phyloP scores from a whole-genome alignment of 2,329 filamentous ascomycete species.

The Diaporthe sp. region DNA sequence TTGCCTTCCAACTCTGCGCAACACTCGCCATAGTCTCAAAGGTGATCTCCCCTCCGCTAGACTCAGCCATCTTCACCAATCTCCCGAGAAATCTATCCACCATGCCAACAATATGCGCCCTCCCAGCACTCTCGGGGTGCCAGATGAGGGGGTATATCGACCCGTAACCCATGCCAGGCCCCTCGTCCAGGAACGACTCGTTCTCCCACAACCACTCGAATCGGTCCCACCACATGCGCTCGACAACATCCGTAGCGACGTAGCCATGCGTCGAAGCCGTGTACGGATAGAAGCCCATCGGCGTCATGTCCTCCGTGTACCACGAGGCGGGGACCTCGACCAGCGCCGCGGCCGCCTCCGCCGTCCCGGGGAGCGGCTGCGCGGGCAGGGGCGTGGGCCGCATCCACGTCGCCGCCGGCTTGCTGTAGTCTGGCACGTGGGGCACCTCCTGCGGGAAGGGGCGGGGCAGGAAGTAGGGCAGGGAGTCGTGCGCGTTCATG shows the following conservation, averaged over 20 bases:
- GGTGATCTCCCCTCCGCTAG: neutral
- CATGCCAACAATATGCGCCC: constrained; percentile 71
- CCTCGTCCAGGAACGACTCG: constrained; percentile 51
- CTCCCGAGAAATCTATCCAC: constrained; percentile 63
- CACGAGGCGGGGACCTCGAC: constrained; percentile 64
- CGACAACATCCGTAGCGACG: constrained; percentile 68
- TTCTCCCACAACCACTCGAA: constrained; percentile 69
- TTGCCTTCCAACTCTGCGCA: constrained; percentile 13
- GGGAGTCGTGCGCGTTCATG: constrained; percentile 60
- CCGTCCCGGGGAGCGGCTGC: constrained; percentile 41
- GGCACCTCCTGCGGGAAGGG: constrained; percentile 52
- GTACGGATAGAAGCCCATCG: constrained; percentile 61
- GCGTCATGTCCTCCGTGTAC: constrained; percentile 66
- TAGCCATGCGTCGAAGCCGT: constrained; percentile 69
- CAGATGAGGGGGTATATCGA: constrained; percentile 63
- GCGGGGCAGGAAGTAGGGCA: constrained; percentile 57
- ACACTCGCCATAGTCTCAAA: constrained; percentile 18
- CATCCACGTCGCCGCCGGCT: constrained; percentile 59
- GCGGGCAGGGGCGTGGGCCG: constrained; percentile 53
- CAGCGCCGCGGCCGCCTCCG: constrained; percentile 46
- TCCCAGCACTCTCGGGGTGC: constrained; percentile 72
- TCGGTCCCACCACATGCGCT: constrained; percentile 73
- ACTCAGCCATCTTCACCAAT: constrained; percentile 49
- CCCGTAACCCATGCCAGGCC: neutral
- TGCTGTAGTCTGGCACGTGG: constrained; percentile 53